These are phyloP conservation scores for Mycosphaerelloides madeirae DNA, from an alignment of 2,329 filamentous ascomycete species.

Conservation along the genomic window DNA sequence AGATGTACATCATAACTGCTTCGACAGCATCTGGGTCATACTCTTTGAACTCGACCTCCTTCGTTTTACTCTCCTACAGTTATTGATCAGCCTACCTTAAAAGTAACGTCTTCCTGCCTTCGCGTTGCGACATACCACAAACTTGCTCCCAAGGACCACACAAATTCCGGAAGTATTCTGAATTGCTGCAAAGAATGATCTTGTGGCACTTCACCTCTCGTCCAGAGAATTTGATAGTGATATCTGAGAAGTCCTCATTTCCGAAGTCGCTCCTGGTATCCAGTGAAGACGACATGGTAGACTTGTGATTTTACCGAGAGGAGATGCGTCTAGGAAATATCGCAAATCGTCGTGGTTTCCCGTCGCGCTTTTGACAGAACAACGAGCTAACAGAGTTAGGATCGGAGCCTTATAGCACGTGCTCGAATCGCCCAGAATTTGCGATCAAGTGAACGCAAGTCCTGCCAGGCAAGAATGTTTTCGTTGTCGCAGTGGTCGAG, in stretches of 20 bases:
- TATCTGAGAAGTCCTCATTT: constrained; percentile 5
- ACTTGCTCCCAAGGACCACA: constrained; percentile 4
- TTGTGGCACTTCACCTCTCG: constrained; percentile 9
- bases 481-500: too few relatives aligned
- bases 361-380: too few relatives aligned
- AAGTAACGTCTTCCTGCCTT: not conserved
- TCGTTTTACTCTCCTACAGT: not conserved
- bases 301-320: not conserved
- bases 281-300: not conserved
- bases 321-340: not conserved
- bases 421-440: too few relatives aligned
- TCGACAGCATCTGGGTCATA: constrained; percentile 12
- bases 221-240: constrained; percentile 7
- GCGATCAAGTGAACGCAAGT: too few relatives aligned
- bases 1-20: constrained; percentile 8
- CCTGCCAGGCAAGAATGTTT: too few relatives aligned
- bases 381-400: too few relatives aligned
- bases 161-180: constrained; percentile 9
- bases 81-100: not conserved
- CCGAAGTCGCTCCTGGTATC: not conserved
- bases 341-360: too few relatives aligned
- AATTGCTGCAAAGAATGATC: constrained; percentile 8
- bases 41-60: constrained; percentile 9
- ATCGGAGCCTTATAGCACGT: too few relatives aligned
- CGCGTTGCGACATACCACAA: not conserved